Evolutionary conservation across 202 grass and related monocot species (phyloP).

Genomic region (Carex sylvatica): DNA sequence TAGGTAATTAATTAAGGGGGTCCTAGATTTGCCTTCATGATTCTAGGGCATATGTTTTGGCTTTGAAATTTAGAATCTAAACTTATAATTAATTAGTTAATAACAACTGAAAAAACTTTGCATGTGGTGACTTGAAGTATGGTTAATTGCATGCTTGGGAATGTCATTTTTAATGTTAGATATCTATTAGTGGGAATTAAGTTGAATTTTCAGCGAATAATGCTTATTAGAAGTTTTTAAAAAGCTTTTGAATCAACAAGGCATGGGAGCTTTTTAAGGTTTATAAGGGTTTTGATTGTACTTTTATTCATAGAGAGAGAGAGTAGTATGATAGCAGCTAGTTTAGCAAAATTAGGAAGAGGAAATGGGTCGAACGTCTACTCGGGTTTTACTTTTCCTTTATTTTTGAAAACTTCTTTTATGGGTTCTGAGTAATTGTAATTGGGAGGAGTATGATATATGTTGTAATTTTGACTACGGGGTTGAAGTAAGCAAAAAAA

Average conservation of each 20-base stretch:
- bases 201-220: not conserved
- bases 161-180: not conserved
- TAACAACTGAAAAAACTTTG: not conserved
- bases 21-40: not conserved
- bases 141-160: not conserved
- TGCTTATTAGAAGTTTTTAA: not conserved
- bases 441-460: no score
- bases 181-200: not conserved
- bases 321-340: no score
- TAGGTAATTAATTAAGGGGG: not conserved
- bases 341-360: no score
- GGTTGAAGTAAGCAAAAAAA: no score
- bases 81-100: not conserved
- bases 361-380: no score
- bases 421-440: no score
- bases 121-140: not conserved
- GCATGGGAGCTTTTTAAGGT: no score
- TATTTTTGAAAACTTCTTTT: no score
- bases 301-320: no score
- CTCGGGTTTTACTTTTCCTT: no score
- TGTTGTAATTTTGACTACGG: no score
- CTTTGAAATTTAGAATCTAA: not conserved
- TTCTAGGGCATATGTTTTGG: not conserved
- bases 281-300: no score
- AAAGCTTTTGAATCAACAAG: not conserved